Percentiles rank a stretch among this genome's conserved stretches.
These are phyloP conservation scores for Lathyrus tuberosus DNA, from an alignment of 306 rosid species.

Conservation along the genomic window DNA sequence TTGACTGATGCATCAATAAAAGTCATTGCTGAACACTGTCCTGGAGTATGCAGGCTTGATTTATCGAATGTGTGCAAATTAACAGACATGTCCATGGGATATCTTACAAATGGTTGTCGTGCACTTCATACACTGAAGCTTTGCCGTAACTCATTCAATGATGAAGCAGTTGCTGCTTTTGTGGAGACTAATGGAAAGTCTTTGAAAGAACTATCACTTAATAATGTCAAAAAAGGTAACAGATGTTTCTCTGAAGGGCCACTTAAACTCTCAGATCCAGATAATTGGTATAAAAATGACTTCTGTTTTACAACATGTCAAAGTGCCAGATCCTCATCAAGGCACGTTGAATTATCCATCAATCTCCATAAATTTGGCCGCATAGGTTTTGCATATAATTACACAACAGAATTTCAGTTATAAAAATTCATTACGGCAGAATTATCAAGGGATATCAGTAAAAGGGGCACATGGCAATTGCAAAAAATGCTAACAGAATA, in stretches of 20 bases:
- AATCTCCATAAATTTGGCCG: conserved; percentile 12
- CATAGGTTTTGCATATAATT: conserved; percentile 12
- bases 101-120: conserved; percentile 81
- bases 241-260: conserved; percentile 65
- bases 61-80: conserved; percentile 59
- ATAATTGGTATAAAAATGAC: conserved; percentile 72
- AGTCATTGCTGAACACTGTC: conserved; percentile 71
- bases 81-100: conserved; percentile 66
- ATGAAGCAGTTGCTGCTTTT: conserved; percentile 85
- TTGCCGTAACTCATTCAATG: conserved; percentile 79
- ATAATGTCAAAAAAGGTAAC: conserved; percentile 79
- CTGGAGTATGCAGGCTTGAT: conserved; percentile 60
- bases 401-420: too few relatives aligned
- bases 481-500: too few relatives aligned
- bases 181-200: conserved; percentile 66
- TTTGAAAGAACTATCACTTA: conserved; percentile 72
- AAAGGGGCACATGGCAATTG: too few relatives aligned
- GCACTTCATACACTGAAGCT: conserved; percentile 66
- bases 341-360: conserved; percentile 49
- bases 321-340: conserved; percentile 42
- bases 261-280: conserved; percentile 64
- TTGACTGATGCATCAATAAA: conserved; percentile 77
- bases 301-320: conserved; percentile 51
- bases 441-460: too few relatives aligned
- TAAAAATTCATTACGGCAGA: too few relatives aligned